Base-by-base conservation (phyloP, 2,329 filamentous ascomycete genomes). In the Iodosphaeria phyllophila region DNA sequence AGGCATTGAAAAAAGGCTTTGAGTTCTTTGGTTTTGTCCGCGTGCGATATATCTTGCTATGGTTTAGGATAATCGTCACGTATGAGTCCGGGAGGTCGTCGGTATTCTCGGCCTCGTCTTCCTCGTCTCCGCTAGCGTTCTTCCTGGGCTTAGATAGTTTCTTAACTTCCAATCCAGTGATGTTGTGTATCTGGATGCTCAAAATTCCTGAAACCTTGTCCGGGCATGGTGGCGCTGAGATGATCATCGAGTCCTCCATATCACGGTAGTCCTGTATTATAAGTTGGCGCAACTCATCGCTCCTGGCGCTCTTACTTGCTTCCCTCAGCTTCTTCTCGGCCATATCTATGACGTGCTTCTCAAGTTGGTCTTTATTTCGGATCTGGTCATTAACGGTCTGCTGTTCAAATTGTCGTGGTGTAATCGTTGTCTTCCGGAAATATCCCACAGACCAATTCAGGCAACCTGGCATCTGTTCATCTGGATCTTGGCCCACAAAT, bases 1-100 rank as follows among this genome's bases (percentile, higher is more conserved):
- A 72, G 3, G 76, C 75, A 34, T 82, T 82, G 55, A 76, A 82
- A 45, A 80, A 82, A 0, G 76, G 76, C 37, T 78, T 79, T 0
- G 69, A 61, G 32, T 79, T 80, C 49, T 79, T 78, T 1, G 76
- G 75, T 46, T 83, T 82, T 1, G 75, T 78, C 10, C 76, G 55
- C 2, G 75, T 78, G 36, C 63, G 70, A 50, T 73, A 83, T 8
- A 60, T 53, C 41, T 64, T 79, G 34, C 63, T 61, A 39, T 82
- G 74, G 40, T 82, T 79, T 35, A 82, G 47, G 21, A 80, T 74
- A 35, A 82, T 64, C 16, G 61, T 77, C 42, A 73, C 78, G 41
- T 79, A 83, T 14, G 69, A 58, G 23, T 71, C 74, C 0, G 75
- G 76, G 19, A 79, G 50, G 22, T 69, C 62, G 4, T 74, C 68